These are phyloP conservation scores for Aspergillus carlsbadensis DNA, from an alignment of 495 filamentous ascomycete genomes.

Conservation along the genomic window DNA sequence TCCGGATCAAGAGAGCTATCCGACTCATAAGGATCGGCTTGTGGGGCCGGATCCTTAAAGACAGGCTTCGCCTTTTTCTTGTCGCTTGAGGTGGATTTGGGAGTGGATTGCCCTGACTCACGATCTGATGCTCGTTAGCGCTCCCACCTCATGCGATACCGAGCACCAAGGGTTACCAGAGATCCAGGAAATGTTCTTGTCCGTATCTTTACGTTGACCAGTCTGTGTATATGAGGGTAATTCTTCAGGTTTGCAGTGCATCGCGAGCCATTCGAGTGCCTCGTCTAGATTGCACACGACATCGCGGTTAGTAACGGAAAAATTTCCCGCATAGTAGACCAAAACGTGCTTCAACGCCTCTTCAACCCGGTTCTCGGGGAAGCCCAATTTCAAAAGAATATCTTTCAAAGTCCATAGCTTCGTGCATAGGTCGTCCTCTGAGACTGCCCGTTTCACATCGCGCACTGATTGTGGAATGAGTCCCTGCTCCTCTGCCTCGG, in stretches of 20 bases:
- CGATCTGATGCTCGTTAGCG: constrained; percentile 36
- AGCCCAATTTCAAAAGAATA: constrained; percentile 64
- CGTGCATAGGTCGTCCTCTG: constrained; percentile 70
- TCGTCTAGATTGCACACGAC: constrained; percentile 82
- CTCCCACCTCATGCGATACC: constrained; percentile 15
- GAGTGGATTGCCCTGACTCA: constrained; percentile 34
- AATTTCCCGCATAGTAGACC: constrained; percentile 52
- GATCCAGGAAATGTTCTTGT: constrained; percentile 44
- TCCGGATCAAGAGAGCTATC: constrained; percentile 65
- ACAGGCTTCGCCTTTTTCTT: constrained; percentile 27
- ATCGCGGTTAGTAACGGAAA: constrained; percentile 55
- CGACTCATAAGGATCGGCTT: constrained; percentile 38
- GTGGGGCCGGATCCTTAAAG: constrained; percentile 26
- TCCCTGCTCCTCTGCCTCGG: constrained; percentile 40
- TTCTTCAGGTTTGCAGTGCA: constrained; percentile 64
- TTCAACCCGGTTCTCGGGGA: constrained; percentile 60
- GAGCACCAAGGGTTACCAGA: constrained; percentile 35
- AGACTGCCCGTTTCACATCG: constrained; percentile 31
- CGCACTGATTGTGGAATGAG: constrained; percentile 30
- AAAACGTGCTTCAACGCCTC: constrained; percentile 65
- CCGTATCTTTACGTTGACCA: constrained; percentile 33
- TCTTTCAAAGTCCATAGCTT: constrained; percentile 80
- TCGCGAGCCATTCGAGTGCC: constrained; percentile 80
- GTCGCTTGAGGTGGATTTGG: constrained; percentile 24
- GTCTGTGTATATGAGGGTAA: constrained; percentile 66